Percentiles rank a stretch among this genome's conserved stretches.
Evolutionary conservation across 306 rosid genomes (phyloP).

Genomic region (Cyclanthera cordifolia): DNA sequence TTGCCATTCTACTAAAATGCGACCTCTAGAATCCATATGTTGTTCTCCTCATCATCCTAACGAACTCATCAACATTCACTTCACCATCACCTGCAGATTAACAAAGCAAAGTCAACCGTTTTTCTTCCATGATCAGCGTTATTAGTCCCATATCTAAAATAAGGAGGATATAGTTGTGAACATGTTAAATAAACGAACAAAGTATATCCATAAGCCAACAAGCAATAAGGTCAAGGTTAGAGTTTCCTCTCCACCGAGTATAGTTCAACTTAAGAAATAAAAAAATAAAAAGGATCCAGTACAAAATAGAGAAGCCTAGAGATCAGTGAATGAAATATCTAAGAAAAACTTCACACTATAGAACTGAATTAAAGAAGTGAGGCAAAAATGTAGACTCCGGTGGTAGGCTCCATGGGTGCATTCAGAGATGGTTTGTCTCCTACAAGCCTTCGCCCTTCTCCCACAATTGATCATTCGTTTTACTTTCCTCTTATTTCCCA

Average conservation of each 20-base stretch:
- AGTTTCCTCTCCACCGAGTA: too few species aligned
- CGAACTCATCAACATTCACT: constrained; percentile 40
- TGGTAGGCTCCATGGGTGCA: too few species aligned
- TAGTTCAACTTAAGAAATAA: too few species aligned
- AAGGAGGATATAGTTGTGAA: neutral
- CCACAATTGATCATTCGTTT: too few species aligned
- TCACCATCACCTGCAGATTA: constrained; percentile 47
- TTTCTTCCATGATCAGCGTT: neutral
- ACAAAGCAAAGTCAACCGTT: neutral
- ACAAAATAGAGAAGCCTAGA: neutral
- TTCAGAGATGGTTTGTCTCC: too few species aligned
- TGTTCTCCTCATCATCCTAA: constrained; percentile 48
- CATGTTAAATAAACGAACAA: neutral
- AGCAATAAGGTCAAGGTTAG: too few species aligned
- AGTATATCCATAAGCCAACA: too few species aligned
- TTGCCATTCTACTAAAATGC: constrained; percentile 4
- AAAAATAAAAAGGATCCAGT: too few species aligned
- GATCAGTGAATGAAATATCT: neutral
- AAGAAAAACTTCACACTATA: neutral
- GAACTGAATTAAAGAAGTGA: neutral
- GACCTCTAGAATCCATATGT: constrained; percentile 21
- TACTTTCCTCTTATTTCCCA: too few species aligned
- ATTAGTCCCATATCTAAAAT: neutral
- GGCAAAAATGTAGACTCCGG: neutral
- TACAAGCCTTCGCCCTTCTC: too few species aligned